Conservation (phyloP, 306 rosid species). For the Macrotyloma uniflorum region DNA sequence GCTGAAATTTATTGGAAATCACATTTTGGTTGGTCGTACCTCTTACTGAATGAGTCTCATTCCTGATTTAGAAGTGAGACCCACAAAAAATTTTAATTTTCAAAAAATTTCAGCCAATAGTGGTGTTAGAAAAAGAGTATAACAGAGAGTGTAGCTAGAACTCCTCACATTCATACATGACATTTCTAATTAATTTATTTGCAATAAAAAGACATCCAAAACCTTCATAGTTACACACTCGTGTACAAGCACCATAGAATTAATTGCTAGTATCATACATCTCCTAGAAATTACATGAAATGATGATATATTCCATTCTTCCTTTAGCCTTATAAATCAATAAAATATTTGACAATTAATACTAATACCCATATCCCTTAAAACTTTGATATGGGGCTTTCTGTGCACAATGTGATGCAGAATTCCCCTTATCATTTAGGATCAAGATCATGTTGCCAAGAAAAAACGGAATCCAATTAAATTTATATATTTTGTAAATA, state of each 20-base stretch:
- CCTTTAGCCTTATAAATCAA: neutral
- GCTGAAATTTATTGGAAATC: too few relatives aligned
- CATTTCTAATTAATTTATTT: neutral
- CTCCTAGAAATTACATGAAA: constrained; percentile 5
- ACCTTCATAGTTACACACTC: neutral
- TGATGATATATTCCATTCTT: neutral
- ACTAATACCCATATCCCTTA: neutral
- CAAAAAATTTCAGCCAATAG: too few relatives aligned
- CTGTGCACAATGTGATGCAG: neutral
- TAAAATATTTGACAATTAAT: neutral
- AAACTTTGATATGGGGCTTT: constrained; percentile 14
- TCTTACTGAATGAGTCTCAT: too few relatives aligned
- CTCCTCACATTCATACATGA: neutral
- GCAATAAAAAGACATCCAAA: constrained; percentile 18
- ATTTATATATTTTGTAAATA: neutral
- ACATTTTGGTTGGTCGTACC: too few relatives aligned
- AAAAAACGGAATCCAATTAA: constrained; percentile 22
- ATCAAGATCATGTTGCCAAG: constrained; percentile 30
- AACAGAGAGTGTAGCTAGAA: too few relatives aligned
- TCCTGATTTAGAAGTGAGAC: too few relatives aligned
- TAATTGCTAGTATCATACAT: constrained; percentile 3
- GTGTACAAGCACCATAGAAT: neutral
- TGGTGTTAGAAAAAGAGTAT: too few relatives aligned
- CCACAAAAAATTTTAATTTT: too few relatives aligned
- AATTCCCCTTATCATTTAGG: neutral